These are phyloP conservation scores for Chenopodium suecicum DNA, from an alignment of 148 eudicot species.

Conservation along the genomic window DNA sequence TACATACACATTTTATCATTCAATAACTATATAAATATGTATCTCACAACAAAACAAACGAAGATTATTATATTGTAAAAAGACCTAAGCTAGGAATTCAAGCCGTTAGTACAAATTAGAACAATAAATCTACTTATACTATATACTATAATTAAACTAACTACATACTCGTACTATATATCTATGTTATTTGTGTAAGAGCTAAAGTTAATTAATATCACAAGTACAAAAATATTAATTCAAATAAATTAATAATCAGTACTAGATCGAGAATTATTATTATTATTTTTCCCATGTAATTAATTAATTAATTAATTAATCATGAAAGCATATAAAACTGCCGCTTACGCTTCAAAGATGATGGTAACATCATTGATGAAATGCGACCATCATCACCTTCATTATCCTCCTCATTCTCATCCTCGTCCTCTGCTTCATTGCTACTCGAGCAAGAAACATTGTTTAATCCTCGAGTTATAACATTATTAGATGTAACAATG, in stretches of 20 bases:
- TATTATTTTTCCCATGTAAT: neutral
- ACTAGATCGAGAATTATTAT: too few species aligned
- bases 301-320: neutral
- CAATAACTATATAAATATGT: neutral
- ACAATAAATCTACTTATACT: neutral
- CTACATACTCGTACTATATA: neutral
- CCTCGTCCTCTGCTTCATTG: neutral
- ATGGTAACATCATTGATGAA: neutral
- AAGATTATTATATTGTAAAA: neutral
- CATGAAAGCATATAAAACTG: neutral
- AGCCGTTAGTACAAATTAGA: neutral
- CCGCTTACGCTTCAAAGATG: conserved; percentile 22
- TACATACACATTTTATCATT: neutral
- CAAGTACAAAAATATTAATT: neutral
- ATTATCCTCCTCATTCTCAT: neutral
- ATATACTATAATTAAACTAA: neutral
- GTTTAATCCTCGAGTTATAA: too few species aligned
- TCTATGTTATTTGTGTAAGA: neutral
- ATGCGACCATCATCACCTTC: neutral
- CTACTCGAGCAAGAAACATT: neutral
- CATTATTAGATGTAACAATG: too few species aligned
- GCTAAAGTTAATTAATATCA: neutral
- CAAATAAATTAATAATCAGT: neutral
- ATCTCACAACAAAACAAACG: neutral
- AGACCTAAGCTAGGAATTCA: neutral